Conservation (phyloP, 768 basidiomycete genomes). For the Rubroboletus satanas region DNA sequence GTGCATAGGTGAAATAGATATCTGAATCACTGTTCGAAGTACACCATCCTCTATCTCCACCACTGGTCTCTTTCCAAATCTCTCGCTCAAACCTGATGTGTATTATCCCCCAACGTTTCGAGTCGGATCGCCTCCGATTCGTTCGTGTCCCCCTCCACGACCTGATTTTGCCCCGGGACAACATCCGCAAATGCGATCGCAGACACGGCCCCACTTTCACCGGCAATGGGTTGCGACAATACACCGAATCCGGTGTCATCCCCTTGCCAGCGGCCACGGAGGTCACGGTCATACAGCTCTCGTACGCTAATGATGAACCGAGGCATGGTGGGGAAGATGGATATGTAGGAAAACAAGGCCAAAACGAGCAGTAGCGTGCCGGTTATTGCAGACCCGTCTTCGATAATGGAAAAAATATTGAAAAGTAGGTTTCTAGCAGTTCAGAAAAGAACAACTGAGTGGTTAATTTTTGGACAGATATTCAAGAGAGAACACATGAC, state of each 20-base stretch:
- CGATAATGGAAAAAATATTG: not conserved
- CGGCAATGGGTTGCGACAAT: not conserved
- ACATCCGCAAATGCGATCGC: not conserved
- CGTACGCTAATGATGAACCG: constrained; percentile 11
- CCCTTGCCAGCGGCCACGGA: not conserved
- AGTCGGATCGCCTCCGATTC: not conserved
- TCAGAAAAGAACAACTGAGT: not conserved
- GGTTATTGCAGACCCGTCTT: too few relatives aligned
- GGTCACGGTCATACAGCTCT: not conserved
- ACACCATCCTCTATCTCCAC: not conserved
- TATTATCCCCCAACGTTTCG: not conserved
- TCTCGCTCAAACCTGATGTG: not conserved
- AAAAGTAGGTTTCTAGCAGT: not conserved
- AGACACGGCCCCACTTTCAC: not conserved
- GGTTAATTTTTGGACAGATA: not conserved
- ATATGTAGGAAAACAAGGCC: not conserved
- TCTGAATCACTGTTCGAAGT: not conserved
- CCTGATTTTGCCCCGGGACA: not conserved
- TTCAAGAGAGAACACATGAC: not conserved
- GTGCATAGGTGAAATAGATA: not conserved
- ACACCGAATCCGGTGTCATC: constrained; percentile 8
- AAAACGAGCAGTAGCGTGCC: too few relatives aligned
- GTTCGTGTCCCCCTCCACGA: not conserved
- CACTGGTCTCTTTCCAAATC: not conserved
- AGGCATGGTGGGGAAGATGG: not conserved